Evolutionary conservation across 2,329 filamentous ascomycete genomes (phyloP), one percentile per base, ranked within the genome.

Genomic region (Fusarium albidum): DNA sequence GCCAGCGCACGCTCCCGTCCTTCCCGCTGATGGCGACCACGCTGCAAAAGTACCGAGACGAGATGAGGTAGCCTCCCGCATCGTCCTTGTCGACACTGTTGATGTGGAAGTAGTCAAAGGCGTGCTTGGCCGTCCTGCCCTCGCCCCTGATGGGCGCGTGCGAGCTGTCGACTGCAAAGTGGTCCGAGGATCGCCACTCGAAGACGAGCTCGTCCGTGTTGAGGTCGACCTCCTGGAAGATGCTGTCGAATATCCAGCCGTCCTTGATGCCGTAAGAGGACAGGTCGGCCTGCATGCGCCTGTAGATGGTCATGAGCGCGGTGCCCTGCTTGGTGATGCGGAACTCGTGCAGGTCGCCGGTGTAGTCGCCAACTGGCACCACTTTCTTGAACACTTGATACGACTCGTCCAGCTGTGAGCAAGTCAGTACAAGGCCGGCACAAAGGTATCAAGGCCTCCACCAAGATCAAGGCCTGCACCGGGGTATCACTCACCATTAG

Each of bases 101-200:
- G 68, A 85, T 78, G 65, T 84, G 81, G 65, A 83, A 84, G 55
- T 77, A 83, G 65, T 85, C 82, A 69, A 80, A 85, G 1, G 75
- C 58, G 11, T 33, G 33, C n/a, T 59, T 35, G 35, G 61, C 61
- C 29, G 63, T 67, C 21, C 55, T 64, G 5, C 69, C 68, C 15
- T 57, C 52, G 14, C 62, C 52, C n/a, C 56, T 50, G n/a, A 57
- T 45, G 3, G 43, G 28, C 17, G 54, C 47, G n/a, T 58, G 40
- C 27, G 45, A 63, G n/a, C 61, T 52, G 13, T 37, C 26, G 21
- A 65, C 27, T 3, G 47, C 25, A n/a, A 71, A 70, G 52, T 73
- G 67, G 13, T 74, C 64, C 2, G 61, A 67, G 3, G 66, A 59
- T 25, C 49, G 64, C 63, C 81, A 84, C 55, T 82, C 75, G 52